Base-by-base conservation (phyloP, 371 early-diverging fungal species). In the Batkoa obscura region DNA sequence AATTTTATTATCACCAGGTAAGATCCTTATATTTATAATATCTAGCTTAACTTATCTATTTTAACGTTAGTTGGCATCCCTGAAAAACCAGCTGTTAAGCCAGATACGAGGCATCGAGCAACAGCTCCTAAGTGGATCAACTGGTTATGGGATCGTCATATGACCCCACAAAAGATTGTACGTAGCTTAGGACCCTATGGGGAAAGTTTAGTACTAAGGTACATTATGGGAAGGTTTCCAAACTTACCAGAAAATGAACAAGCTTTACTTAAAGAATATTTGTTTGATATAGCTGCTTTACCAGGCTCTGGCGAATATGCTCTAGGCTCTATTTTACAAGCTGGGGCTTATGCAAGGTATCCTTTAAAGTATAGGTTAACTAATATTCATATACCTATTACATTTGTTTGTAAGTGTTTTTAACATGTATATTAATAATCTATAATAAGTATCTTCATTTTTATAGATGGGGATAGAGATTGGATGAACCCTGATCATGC, bases 401-500 rank as follows among this genome's bases (percentile, higher is more conserved):
- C 76, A 15, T 90, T 91, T 62, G 66, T 90, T 48, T 91, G 23
- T 23, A 23, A 23, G 23, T 23, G 23, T 23, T 23, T 23, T 23
- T 23, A 23, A 23, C 23, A 23, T 23, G 23, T 23, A 23, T 23
- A 23, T 23, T 23, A 23, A 23, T 23, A 23, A 23, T 23, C 23
- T 23, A 23, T 23, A 23, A 23, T 23, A 23, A 23, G 23, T 23
- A 23, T 23, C 23, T 23, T 23, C 23, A 23, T 23, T 23, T 23
- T 23, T 23, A 23, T 23, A 23, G 23, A 68, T 43, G 68, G 70
- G 5, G 60, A 60, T 5, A 60, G 64, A 45, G 94, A 94, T 73
- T 94, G 92, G 92, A 91, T 94, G 90, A 90, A 92, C 61, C 76
- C 75, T 56, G 67, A 69, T 15, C 77, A 79, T 15, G 91, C 86